A percentile compares a stretch with the other conserved stretches of the same genome.
Evolutionary conservation across 1,284 basidiomycete species (phyloP).

Genomic region (Cutaneotrichosporon sp.): DNA sequence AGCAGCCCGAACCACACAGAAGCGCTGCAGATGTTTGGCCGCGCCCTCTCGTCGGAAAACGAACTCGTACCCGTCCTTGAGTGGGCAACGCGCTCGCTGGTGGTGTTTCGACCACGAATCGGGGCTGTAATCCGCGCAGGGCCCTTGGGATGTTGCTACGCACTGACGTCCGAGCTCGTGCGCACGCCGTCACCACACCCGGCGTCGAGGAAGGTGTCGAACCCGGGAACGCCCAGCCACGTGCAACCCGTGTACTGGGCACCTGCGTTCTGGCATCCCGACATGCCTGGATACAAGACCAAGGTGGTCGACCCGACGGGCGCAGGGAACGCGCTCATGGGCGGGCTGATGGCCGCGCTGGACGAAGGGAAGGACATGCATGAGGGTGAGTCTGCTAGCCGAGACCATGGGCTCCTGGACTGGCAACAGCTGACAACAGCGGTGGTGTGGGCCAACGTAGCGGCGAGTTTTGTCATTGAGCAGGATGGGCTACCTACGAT

Average conservation of each 20-base stretch:
- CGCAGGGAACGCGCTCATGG: slow-evolving; percentile 51
- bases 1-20: slow-evolving; percentile 51
- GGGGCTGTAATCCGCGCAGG: slow-evolving; percentile 37
- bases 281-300: slow-evolving; percentile 21
- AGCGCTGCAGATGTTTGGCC: slow-evolving; percentile 35
- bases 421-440: slow-evolving; percentile 26
- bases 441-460: slow-evolving; percentile 45
- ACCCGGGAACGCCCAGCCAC: slow-evolving; percentile 3
- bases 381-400: slow-evolving; percentile 34
- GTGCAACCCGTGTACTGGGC: slow-evolving; percentile 31
- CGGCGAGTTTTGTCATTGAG: slow-evolving; percentile 48
- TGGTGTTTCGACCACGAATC: slow-evolving; percentile 24
- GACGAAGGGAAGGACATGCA: slow-evolving; percentile 33
- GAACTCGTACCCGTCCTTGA: slow-evolving; percentile 19
- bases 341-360: slow-evolving; percentile 45
- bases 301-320: slow-evolving; percentile 49
- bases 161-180: slow-evolving; percentile 16
- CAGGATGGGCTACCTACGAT: slow-evolving; percentile 45
- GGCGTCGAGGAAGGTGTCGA: slow-evolving; percentile 2
- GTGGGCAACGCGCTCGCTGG: slow-evolving; percentile 22
- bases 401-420: not conserved
- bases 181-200: slow-evolving; percentile 8
- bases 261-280: slow-evolving; percentile 34
- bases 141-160: slow-evolving; percentile 36
- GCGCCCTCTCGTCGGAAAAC: slow-evolving; percentile 13